phyloP scores from a whole-genome alignment of 257 asterid genomes.

The Capsicum baccatum region DNA sequence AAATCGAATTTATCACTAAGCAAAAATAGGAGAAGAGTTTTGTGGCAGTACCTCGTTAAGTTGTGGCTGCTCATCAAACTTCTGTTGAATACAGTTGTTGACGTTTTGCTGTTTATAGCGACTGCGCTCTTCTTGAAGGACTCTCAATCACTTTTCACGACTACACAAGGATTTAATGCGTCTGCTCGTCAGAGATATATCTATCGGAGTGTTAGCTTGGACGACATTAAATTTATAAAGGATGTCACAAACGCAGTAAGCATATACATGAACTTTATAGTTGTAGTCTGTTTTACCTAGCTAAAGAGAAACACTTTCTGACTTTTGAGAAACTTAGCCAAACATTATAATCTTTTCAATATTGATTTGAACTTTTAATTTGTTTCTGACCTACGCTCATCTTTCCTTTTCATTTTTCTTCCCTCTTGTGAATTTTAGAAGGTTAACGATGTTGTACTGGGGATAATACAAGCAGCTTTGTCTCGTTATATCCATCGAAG shows the following conservation, averaged over 20 bases:
- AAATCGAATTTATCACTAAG: background rate
- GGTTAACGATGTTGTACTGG: background rate
- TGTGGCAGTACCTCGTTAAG: background rate
- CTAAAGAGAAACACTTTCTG: background rate
- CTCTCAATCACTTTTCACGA: background rate
- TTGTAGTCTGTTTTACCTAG: background rate
- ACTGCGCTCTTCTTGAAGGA: slow-evolving; percentile 3
- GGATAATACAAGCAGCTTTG: slow-evolving; percentile 6
- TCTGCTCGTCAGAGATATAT: slow-evolving; percentile 1
- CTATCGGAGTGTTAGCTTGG: background rate
- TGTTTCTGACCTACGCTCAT: background rate
- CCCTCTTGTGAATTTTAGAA: background rate
- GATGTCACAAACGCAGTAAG: background rate
- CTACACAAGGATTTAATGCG: background rate
- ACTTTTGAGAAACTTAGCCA: background rate
- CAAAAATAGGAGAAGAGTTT: background rate
- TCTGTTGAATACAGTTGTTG: slow-evolving; percentile 5
- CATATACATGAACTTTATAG: background rate
- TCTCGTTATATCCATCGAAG: slow-evolving; percentile 27
- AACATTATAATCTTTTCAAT: background rate
- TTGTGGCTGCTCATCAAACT: background rate
- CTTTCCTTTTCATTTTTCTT: background rate
- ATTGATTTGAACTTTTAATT: background rate
- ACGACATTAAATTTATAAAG: slow-evolving; percentile 1
- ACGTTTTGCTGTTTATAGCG: background rate